Evolutionary conservation across 192 early-diverging fungal species (phyloP).

Genomic region (Neocallimastix lanati): DNA sequence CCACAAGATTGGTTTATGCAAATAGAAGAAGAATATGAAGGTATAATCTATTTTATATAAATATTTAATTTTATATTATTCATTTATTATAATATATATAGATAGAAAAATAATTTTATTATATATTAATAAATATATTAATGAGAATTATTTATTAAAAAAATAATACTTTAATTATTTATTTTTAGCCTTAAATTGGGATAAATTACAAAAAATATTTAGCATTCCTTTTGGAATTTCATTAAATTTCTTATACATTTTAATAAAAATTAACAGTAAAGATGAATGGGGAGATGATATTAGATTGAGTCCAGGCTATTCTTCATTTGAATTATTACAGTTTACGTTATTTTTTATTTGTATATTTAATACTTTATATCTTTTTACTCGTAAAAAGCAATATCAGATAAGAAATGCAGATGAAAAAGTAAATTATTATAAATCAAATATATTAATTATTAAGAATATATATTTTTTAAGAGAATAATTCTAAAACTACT

Average conservation of each 20-base stretch:
- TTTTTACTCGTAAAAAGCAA: background rate
- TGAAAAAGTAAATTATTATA: background rate
- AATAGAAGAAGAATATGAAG: background rate
- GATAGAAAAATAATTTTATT: too few relatives aligned
- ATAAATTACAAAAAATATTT: background rate
- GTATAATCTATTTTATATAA: background rate
- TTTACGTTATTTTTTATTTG: background rate
- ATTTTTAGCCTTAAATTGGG: background rate
- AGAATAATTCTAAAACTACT: too few relatives aligned
- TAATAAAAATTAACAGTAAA: background rate
- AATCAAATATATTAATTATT: too few relatives aligned
- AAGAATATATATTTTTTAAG: too few relatives aligned
- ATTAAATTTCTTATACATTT: background rate
- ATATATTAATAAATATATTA: too few relatives aligned
- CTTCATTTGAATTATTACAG: background rate
- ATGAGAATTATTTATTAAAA: too few relatives aligned
- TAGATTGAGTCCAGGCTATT: background rate
- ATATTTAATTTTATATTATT: too few relatives aligned
- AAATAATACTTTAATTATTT: too few relatives aligned
- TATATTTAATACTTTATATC: background rate
- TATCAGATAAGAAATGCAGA: background rate
- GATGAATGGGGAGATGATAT: background rate
- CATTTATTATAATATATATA: too few relatives aligned
- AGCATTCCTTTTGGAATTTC: background rate
- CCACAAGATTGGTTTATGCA: background rate